phyloP scores from a whole-genome alignment of 2,329 filamentous ascomycete genomes.

The Ceratocystiopsis minuta region DNA sequence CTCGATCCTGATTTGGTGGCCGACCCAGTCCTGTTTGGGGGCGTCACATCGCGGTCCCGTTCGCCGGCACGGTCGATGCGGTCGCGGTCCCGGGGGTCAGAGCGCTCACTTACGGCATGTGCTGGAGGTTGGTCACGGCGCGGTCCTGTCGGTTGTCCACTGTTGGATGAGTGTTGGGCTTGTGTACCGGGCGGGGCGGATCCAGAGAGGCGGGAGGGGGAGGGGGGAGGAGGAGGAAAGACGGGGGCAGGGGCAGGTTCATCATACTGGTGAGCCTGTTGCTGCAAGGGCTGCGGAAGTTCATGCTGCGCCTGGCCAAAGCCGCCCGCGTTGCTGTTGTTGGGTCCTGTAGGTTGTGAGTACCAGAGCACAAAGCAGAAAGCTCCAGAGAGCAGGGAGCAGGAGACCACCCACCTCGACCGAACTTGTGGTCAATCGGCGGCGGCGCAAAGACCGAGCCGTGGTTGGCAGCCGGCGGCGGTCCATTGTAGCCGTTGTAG shows the following conservation, averaged over 20 bases:
- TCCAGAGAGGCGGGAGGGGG: slow-evolving; percentile 6
- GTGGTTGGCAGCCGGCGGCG: slow-evolving; percentile 7
- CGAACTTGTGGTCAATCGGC: slow-evolving; percentile 7
- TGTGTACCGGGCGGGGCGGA: slow-evolving; percentile 3
- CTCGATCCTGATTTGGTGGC: slow-evolving; percentile 1
- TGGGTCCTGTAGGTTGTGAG: slow-evolving; percentile 22
- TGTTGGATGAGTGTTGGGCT: slow-evolving; percentile 8
- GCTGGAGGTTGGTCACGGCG: slow-evolving; percentile 3
- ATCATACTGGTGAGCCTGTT: slow-evolving; percentile 28
- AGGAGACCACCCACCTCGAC: slow-evolving; percentile 6
- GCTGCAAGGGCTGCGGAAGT: neutral
- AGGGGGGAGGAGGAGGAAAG: slow-evolving; percentile 4
- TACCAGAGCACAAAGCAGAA: neutral
- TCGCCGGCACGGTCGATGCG: slow-evolving; percentile 3
- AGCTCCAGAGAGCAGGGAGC: neutral
- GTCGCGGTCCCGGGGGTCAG: slow-evolving; percentile 3
- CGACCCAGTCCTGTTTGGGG: slow-evolving; percentile 7
- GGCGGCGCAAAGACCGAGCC: neutral
- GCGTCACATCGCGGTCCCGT: slow-evolving; percentile 7
- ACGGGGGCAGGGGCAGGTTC: slow-evolving; percentile 3
- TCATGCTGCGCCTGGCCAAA: slow-evolving; percentile 26
- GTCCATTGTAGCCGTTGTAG: slow-evolving; percentile 38
- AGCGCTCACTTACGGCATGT: slow-evolving; percentile 4
- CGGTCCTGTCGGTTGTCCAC: slow-evolving; percentile 5
- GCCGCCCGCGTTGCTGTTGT: slow-evolving; percentile 14